A percentile compares a stretch with the other conserved stretches of the same genome.
phyloP scores from a whole-genome alignment of 2,329 filamentous ascomycete species.

The Aspergillus pseudoviridinutans region DNA sequence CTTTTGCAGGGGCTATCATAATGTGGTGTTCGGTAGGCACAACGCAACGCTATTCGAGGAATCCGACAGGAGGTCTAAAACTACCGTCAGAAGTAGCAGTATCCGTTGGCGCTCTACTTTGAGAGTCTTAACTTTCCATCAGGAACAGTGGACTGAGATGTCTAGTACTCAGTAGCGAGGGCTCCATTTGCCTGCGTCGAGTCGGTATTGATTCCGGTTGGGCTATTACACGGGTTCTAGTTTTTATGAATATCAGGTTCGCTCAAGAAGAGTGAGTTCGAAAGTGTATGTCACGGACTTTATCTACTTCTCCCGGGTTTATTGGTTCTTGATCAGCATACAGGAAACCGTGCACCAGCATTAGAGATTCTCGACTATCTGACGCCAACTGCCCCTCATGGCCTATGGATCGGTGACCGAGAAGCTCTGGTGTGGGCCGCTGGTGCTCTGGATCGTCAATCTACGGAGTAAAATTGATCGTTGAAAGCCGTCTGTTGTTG shows the following conservation, averaged over 20 bases:
- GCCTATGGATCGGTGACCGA: too few relatives aligned
- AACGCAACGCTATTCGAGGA: constrained; percentile 38
- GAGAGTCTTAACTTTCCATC: too few relatives aligned
- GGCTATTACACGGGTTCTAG: constrained; percentile 59
- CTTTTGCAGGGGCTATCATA: constrained; percentile 55
- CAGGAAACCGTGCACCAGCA: constrained; percentile 17
- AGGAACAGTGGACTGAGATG: too few relatives aligned
- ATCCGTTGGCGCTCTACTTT: too few relatives aligned
- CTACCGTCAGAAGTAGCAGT: constrained; percentile 42
- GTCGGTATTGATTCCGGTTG: too few relatives aligned
- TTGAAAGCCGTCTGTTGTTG: neutral
- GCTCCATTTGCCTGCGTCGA: too few relatives aligned
- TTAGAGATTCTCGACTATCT: neutral
- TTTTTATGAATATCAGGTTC: constrained; percentile 73
- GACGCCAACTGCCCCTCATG: neutral
- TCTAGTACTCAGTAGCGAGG: too few relatives aligned
- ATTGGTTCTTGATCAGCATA: constrained; percentile 1
- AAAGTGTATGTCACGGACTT: constrained; percentile 45
- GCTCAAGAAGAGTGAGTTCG: constrained; percentile 77
- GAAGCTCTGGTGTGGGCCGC: neutral
- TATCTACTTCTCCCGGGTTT: neutral
- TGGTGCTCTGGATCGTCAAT: neutral
- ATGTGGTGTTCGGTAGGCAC: constrained; percentile 44
- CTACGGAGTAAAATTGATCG: neutral
- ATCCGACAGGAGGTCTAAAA: constrained; percentile 72